phyloP scores from a whole-genome alignment of 2,329 filamentous ascomycete species.

The Knufia petricola region DNA sequence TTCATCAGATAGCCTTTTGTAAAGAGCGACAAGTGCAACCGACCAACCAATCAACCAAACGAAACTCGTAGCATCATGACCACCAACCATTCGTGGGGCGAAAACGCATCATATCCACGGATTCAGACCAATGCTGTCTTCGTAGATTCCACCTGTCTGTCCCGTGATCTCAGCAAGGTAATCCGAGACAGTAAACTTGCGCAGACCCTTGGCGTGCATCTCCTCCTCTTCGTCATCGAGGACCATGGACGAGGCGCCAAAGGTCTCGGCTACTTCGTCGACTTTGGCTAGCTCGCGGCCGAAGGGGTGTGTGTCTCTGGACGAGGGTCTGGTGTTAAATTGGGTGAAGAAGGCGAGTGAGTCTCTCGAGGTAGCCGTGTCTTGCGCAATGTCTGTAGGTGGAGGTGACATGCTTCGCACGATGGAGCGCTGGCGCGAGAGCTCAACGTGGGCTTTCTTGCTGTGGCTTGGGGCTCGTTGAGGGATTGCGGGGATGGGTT shows the following conservation, averaged over 20 bases:
- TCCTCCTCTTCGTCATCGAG: constrained; percentile 65
- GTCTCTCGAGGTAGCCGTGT: constrained; percentile 23
- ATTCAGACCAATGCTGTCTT: constrained; percentile 31
- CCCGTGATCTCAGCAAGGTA: constrained; percentile 73
- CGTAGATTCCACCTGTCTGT: constrained; percentile 55
- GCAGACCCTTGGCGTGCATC: constrained; percentile 59
- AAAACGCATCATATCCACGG: constrained; percentile 31
- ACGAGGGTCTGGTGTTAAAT: constrained; percentile 27
- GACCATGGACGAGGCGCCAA: constrained; percentile 44
- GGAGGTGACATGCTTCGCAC: constrained; percentile 41
- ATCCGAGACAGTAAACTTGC: constrained; percentile 66
- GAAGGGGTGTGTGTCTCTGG: constrained; percentile 61
- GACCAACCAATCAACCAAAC: not conserved
- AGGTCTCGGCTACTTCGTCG: constrained; percentile 86
- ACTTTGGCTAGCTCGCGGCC: constrained; percentile 84
- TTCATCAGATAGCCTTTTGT: too few relatives aligned
- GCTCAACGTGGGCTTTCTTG: constrained; percentile 70
- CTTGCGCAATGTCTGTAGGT: constrained; percentile 29
- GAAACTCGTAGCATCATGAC: constrained; percentile 1
- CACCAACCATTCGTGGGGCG: too few relatives aligned
- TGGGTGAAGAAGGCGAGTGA: constrained; percentile 31
- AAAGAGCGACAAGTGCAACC: too few relatives aligned
- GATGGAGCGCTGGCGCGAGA: constrained; percentile 60
- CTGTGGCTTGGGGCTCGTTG: constrained; percentile 76
- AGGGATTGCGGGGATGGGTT: constrained; percentile 58